Evolutionary conservation across 371 early-diverging fungal genomes (phyloP).

Genomic region (Sporodiniella umbellata): DNA sequence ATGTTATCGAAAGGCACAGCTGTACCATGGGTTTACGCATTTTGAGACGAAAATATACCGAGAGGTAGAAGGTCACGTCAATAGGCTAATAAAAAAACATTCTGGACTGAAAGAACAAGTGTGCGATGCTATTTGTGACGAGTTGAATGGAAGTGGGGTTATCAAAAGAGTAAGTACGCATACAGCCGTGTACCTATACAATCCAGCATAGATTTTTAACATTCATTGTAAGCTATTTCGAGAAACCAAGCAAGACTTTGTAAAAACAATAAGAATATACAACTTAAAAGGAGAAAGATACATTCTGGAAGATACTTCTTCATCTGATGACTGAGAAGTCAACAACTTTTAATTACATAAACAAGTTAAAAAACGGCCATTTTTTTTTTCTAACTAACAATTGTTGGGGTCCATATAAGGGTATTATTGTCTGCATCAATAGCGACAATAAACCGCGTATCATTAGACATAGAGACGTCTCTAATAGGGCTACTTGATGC

Average conservation of each 20-base stretch:
- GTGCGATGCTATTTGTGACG: no score
- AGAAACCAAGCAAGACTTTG: neutral
- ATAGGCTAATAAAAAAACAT: neutral
- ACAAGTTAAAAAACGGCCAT: neutral
- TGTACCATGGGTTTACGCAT: constrained; percentile 17
- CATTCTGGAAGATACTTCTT: neutral
- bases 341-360: neutral
- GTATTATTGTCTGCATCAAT: constrained; percentile 33
- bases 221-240: neutral
- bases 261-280: neutral
- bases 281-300: constrained; percentile 9
- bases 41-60: constrained; percentile 18
- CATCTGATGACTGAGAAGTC: neutral
- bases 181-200: no score
- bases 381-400: neutral
- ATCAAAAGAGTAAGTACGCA: no score
- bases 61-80: constrained; percentile 10
- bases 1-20: constrained; percentile 16
- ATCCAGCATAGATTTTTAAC: neutral
- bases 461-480: constrained; percentile 32
- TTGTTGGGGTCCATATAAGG: constrained; percentile 30
- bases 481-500: constrained; percentile 31
- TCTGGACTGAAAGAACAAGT: no score
- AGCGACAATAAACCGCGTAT: constrained; percentile 30
- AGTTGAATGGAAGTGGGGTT: no score